Conservation (phyloP, 257 asterid genomes). For the Pogostemon cablin region DNA sequence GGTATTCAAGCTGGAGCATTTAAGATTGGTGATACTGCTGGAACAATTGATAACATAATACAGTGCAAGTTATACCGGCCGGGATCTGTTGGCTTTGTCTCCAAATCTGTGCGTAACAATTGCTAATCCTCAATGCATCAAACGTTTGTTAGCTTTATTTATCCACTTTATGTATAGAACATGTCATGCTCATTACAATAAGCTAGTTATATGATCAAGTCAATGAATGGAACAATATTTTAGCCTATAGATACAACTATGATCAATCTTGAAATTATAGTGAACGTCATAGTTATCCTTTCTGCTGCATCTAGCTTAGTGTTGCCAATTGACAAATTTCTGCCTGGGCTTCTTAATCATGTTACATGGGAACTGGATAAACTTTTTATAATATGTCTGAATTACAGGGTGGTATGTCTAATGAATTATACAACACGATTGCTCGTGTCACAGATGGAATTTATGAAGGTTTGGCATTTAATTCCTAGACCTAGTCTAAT, state of each 20-base stretch:
- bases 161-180: constrained; percentile 10
- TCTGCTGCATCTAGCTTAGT: constrained; percentile 21
- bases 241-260: constrained; percentile 22
- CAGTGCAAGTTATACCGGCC: constrained; percentile 97
- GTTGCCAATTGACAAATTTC: constrained; percentile 6
- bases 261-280: constrained; percentile 11
- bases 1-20: constrained; percentile 99
- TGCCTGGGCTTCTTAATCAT: constrained; percentile 1
- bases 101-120: constrained; percentile 81
- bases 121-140: background rate
- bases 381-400: constrained; percentile 34
- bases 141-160: background rate
- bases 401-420: constrained; percentile 98
- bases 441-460: constrained; percentile 99
- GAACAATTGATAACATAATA: constrained; percentile 93
- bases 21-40: constrained; percentile 98
- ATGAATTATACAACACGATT: constrained; percentile 87
- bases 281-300: constrained; percentile 1
- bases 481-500: constrained; percentile 18
- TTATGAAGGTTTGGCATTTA: constrained; percentile 74
- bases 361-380: constrained; percentile 21
- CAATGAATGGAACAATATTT: constrained; percentile 6
- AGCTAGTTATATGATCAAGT: background rate
- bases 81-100: constrained; percentile 97
- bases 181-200: background rate